Evolutionary conservation across 441 rosid species (phyloP), one percentile per base, ranked within the genome.

Genomic region (Syzygium syzygioides): DNA sequence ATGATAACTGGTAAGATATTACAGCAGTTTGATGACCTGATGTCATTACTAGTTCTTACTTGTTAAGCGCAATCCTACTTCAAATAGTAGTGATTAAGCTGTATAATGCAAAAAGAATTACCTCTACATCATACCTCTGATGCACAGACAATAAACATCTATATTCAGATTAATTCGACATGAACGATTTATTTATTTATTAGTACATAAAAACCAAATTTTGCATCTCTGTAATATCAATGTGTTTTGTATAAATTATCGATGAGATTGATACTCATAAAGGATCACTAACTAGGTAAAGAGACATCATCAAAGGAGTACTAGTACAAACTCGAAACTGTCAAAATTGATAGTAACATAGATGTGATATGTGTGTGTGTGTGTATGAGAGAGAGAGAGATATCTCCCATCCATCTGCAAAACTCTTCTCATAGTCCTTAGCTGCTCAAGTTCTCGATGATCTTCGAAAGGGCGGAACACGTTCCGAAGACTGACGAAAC

Each of bases 401-500:
- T 13, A 48, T 76, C 53, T 41, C 52, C 83, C 53, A 41, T 23
- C 83, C n/a, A 41, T 76, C 86, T 85, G 52, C 64, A 26, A 12
- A 37, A 87, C 86, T 32, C 30, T 66, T 76, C 87, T 52, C 50
- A 55, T 85, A 30, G 32, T 80, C 56, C 84, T 93, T 91, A 92
- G 90, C 88, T 71, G 87, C 90, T 86, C 92, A 96, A 94, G 64
- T 86, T 92, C 91, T 95, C 92, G 30, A 94, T 84, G 89, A 97
- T 97, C 90, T 91, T 92, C 88, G 96, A 88, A 7, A 97, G 89
- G 50, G 99, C 95, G 5, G 96, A 94, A 84, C 93, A 93, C 23
- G 98, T 91, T 88, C 99, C 99, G 25, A 95, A 89, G 4, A 20
- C 95, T 26, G 98, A 93, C 8, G 96, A 94, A 84, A 93, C 76